Percentiles rank a stretch among this genome's conserved stretches.
Evolutionary conservation across 352 stramenopile species (phyloP).

Genomic region (Halophytophthora polymorphica): DNA sequence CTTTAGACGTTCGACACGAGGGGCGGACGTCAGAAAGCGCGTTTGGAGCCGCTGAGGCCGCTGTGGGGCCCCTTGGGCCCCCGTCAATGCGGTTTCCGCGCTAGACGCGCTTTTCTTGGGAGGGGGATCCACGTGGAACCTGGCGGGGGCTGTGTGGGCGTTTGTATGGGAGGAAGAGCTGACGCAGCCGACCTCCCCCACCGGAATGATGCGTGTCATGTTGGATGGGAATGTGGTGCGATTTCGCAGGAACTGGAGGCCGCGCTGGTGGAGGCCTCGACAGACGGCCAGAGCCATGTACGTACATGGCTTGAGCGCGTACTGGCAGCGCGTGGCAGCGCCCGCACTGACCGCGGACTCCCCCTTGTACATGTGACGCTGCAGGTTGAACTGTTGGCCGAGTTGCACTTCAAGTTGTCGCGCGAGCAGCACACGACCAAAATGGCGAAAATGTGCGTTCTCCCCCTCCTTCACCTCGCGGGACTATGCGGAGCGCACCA

Average conservation of each 20-base stretch:
- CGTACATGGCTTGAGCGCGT: constrained; percentile 3
- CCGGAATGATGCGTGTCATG: constrained; percentile 16
- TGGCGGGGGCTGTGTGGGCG: too few species aligned
- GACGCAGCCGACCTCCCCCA: constrained; percentile 3
- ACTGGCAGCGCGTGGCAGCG: background rate
- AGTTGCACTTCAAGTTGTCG: constrained; percentile 80
- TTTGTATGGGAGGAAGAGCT: constrained; percentile 23
- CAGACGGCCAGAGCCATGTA: constrained; percentile 45
- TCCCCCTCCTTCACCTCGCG: background rate
- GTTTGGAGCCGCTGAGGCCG: background rate
- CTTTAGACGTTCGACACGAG: background rate
- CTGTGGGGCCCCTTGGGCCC: constrained; percentile 5
- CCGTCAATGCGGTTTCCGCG: background rate
- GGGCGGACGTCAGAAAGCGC: background rate
- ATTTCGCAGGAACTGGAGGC: constrained; percentile 57
- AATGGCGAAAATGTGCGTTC: constrained; percentile 74
- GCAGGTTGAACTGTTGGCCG: constrained; percentile 66
- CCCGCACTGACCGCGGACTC: constrained; percentile 7
- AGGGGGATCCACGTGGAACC: too few species aligned
- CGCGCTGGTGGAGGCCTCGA: constrained; percentile 45
- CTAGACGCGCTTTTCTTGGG: constrained; percentile 2
- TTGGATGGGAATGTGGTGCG: constrained; percentile 3
- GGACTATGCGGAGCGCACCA: too few species aligned
- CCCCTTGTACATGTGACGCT: constrained; percentile 12
- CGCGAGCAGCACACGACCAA: constrained; percentile 72